phyloP scores from a whole-genome alignment of 2,329 filamentous ascomycete genomes.

The Colletotrichum sojae region DNA sequence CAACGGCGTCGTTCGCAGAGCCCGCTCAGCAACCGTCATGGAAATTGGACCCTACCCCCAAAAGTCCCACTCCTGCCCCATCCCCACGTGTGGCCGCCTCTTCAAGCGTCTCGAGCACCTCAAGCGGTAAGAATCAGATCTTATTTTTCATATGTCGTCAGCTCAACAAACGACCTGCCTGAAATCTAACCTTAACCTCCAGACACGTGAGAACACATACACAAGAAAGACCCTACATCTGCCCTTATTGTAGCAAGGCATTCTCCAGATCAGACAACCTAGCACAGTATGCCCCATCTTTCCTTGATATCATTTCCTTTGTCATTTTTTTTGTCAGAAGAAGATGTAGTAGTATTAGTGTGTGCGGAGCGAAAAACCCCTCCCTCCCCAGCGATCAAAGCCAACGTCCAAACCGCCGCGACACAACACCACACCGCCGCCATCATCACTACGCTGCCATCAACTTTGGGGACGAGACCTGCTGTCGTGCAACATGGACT shows the following conservation, averaged over 20 bases:
- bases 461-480: constrained; percentile 22
- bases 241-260: constrained; percentile 97
- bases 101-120: constrained; percentile 99
- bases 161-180: constrained; percentile 52
- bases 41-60: constrained; percentile 96
- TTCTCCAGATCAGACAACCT: constrained; percentile 99
- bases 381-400: constrained; percentile 44
- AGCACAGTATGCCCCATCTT: constrained; percentile 82
- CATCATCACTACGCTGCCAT: constrained; percentile 51
- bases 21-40: constrained; percentile 95
- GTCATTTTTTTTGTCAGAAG: constrained; percentile 52
- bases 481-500: constrained; percentile 48
- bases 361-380: constrained; percentile 52
- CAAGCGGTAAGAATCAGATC: constrained; percentile 84
- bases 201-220: constrained; percentile 99
- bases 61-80: constrained; percentile 99
- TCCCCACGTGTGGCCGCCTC: constrained; percentile 94
- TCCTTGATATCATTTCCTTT: constrained; percentile 53
- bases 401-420: constrained; percentile 48
- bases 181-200: constrained; percentile 65
- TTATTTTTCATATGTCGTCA: constrained; percentile 55
- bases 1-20: constrained; percentile 86
- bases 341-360: constrained; percentile 48
- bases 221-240: constrained; percentile 98
- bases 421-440: constrained; percentile 51